Conservation (phyloP, 2,329 filamentous ascomycete genomes). For the Aureobasidium pullulans region DNA sequence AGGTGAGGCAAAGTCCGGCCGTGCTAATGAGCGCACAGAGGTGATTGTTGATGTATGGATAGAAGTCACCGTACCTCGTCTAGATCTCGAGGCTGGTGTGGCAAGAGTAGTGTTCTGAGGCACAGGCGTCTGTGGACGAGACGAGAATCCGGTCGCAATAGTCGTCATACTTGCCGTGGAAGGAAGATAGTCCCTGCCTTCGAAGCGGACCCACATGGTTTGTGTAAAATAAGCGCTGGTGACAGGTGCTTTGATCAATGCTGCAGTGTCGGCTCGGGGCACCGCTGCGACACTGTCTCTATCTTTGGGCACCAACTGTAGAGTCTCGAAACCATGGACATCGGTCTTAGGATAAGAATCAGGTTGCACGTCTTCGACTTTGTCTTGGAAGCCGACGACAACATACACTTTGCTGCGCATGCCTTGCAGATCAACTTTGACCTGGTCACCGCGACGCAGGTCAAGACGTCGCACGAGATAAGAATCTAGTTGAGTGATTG, state of each 20-base stretch:
- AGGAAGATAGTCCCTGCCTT: conserved; percentile 29
- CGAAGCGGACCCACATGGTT: conserved; percentile 36
- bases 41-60: conserved; percentile 1
- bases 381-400: conserved; percentile 37
- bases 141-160: background rate
- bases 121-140: conserved; percentile 20
- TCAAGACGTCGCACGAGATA: conserved; percentile 35
- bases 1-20: conserved; percentile 10
- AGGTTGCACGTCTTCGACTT: conserved; percentile 22
- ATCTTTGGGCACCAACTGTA: conserved; percentile 34
- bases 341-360: conserved; percentile 33
- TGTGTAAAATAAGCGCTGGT: conserved; percentile 37
- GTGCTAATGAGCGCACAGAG: conserved; percentile 3
- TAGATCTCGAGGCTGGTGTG: conserved; percentile 44
- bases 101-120: conserved; percentile 30
- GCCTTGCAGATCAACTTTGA: conserved; percentile 39
- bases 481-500: conserved; percentile 33
- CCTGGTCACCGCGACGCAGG: conserved; percentile 36
- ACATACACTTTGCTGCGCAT: conserved; percentile 40
- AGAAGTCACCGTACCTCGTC: conserved; percentile 25
- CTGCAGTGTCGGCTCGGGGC: conserved; percentile 16
- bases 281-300: conserved; percentile 29
- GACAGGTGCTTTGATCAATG: conserved; percentile 33
- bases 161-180: conserved; percentile 7
- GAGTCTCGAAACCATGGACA: conserved; percentile 32